phyloP scores from a whole-genome alignment of 2,329 filamentous ascomycete genomes.

The Cordyceps farinosa region DNA sequence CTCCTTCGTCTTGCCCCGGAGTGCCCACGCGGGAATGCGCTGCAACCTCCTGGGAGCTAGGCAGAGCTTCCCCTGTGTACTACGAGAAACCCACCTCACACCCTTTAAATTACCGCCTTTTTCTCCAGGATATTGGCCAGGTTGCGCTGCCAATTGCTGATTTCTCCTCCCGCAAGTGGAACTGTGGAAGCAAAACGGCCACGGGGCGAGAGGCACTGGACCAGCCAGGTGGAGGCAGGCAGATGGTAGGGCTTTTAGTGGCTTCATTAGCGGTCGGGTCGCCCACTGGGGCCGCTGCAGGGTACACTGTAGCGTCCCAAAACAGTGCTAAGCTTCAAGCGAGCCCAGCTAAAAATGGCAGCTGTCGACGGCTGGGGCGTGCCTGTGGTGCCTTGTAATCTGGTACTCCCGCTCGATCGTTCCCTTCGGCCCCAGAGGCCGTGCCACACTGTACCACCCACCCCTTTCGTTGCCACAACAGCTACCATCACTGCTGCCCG shows the following conservation, averaged over 20 bases:
- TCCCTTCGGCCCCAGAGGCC: too few species aligned
- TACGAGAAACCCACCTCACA: not conserved
- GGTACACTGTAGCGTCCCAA: too few species aligned
- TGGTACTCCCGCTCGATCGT: too few species aligned
- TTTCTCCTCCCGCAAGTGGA: too few species aligned
- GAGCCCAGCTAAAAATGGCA: too few species aligned
- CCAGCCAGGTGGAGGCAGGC: not conserved
- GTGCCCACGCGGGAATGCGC: constrained; percentile 1
- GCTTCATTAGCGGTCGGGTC: not conserved
- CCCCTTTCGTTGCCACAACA: too few species aligned
- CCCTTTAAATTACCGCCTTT: not conserved
- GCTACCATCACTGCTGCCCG: not conserved
- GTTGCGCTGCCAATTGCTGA: not conserved
- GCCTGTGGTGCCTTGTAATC: too few species aligned
- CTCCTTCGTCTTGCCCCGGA: constrained; percentile 8
- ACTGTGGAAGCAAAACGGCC: not conserved
- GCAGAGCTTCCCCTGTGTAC: not conserved
- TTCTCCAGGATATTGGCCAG: not conserved
- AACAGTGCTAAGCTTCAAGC: too few species aligned
- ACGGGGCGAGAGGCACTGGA: not conserved
- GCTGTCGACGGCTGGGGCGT: too few species aligned
- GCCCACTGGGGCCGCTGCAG: not conserved
- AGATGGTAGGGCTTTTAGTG: not conserved
- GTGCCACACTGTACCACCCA: too few species aligned
- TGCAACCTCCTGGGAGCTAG: constrained; percentile 1